Conservation (phyloP, 129 eudicot species). For the Deinandra increscens region DNA sequence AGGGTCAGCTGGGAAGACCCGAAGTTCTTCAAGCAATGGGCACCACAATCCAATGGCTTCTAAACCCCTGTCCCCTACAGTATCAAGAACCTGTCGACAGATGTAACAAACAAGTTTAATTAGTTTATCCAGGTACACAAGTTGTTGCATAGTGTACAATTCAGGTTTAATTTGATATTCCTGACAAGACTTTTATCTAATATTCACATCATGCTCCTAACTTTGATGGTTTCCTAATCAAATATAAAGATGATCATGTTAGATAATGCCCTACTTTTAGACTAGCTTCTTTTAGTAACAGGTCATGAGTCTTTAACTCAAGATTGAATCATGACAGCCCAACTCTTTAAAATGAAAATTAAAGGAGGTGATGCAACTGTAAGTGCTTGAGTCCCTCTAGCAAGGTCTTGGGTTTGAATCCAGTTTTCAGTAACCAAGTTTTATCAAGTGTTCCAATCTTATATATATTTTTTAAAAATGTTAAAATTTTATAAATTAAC, state of each 20-base stretch:
- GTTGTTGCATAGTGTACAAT: background rate
- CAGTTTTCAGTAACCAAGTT: too few relatives aligned
- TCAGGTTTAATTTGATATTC: background rate
- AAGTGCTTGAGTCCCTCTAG: background rate
- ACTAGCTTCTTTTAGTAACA: too few relatives aligned
- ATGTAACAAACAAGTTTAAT: background rate
- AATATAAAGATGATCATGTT: too few relatives aligned
- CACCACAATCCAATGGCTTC: slow-evolving; percentile 76
- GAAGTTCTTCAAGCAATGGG: slow-evolving; percentile 73
- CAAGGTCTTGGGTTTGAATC: too few relatives aligned
- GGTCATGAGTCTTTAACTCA: too few relatives aligned
- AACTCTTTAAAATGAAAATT: background rate
- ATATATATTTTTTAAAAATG: too few relatives aligned
- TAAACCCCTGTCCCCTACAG: slow-evolving; percentile 70
- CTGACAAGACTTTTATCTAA: background rate
- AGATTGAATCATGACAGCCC: background rate
- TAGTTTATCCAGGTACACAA: background rate
- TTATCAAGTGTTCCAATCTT: too few relatives aligned
- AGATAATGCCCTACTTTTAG: too few relatives aligned
- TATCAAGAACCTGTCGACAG: slow-evolving; percentile 71
- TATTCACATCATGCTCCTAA: background rate
- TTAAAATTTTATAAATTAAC: too few relatives aligned
- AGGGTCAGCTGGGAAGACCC: slow-evolving; percentile 84
- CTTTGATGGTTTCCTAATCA: too few relatives aligned
- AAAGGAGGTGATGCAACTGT: background rate